Percentiles rank a stretch among this genome's conserved stretches.
phyloP scores from a whole-genome alignment of 2,329 filamentous ascomycete species.

The Aspergillus texensis region DNA sequence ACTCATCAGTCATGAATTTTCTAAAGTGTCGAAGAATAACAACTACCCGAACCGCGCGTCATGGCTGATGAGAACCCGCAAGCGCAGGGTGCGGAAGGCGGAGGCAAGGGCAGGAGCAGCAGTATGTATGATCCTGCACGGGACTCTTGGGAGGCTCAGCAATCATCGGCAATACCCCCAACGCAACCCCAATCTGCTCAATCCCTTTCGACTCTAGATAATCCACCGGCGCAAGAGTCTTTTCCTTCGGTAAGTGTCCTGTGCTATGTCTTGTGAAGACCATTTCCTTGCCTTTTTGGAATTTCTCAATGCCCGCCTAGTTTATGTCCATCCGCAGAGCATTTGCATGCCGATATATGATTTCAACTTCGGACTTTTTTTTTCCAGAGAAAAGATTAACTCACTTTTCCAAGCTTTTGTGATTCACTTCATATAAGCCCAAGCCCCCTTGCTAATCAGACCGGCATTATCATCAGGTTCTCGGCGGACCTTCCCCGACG shows the following conservation, averaged over 20 bases:
- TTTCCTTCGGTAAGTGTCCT: neutral
- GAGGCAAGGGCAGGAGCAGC: constrained; percentile 2
- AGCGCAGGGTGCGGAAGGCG: constrained; percentile 2
- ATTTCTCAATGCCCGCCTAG: neutral
- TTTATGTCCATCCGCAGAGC: neutral
- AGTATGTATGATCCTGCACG: constrained; percentile 30
- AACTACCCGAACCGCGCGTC: neutral
- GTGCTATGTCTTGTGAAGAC: neutral
- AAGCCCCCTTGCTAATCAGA: neutral
- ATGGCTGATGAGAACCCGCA: constrained; percentile 13
- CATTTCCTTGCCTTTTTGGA: neutral
- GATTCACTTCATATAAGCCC: neutral
- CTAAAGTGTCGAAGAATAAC: neutral
- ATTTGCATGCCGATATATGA: neutral
- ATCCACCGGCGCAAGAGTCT: neutral
- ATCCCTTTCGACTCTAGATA: neutral
- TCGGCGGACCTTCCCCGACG: neutral
- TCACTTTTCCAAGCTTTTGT: neutral
- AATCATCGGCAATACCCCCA: neutral
- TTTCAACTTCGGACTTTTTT: neutral
- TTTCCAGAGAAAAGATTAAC: neutral
- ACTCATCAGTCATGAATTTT: neutral
- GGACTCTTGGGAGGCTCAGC: constrained; percentile 24
- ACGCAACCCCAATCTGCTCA: neutral
- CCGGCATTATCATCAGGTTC: neutral